Evolutionary conservation across 306 rosid genomes (phyloP), one percentile per base, ranked within the genome.

Genomic region (Biancaea sappan): DNA sequence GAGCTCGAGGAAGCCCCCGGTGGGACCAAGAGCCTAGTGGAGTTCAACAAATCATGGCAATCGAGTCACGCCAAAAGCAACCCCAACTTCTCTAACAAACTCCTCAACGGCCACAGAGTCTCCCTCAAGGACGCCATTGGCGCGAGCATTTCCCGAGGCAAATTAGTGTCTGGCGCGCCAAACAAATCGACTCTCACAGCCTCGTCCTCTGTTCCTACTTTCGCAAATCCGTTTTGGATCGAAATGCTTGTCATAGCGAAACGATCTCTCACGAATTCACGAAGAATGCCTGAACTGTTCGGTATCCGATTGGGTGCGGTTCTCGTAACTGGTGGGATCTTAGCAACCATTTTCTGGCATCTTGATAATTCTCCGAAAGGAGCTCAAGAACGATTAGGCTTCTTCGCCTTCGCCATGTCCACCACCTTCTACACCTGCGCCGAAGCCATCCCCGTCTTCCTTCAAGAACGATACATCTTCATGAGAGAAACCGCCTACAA

Each of bases 381-480:
- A 0, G 77, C 76, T 25, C 83, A 89, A 71, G 98, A 94, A 58
- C 86, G 97, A 0, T 18, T 94, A 12, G 98, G 98, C 0, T 91
- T 94, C 82, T 88, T 94, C 71, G 98, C 98, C 0, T 94, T 94
- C 21, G 96, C 98, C 48, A 89, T 94, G 94, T 94, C 98, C 60
- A 94, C 98, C 4, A 94, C 91, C 1, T 91, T 88, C 77, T 94
- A 94, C 86, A 91, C 97, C 0, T 91, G 98, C 51, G 98, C 98
- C 0, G 98, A 94, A 73, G 96, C 97, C 24, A 82, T 94, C 9
- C 98, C 98, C 0, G 81, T 81, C 1, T 94, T 94, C 75, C 92
- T 94, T 41, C 98, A 94, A 80, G 98, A 94, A 64, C 92, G 98
- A 11, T 91, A 91, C 83, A 94, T 94, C n/a, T 94, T 94, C 89